Base-by-base conservation (phyloP, 208 protist genomes). In the Trypanosoma caninum region DNA sequence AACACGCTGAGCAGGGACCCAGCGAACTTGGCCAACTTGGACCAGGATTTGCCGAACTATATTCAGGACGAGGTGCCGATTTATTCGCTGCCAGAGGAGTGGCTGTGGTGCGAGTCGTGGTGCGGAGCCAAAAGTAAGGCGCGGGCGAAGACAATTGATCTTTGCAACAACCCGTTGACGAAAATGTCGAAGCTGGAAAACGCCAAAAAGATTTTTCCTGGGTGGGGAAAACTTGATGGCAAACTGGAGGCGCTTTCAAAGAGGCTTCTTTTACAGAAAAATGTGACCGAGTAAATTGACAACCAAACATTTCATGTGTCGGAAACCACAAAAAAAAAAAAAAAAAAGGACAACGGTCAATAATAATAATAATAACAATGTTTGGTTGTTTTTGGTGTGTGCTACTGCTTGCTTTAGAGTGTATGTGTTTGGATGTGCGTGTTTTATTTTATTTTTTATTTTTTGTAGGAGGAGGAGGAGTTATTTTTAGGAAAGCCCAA, bases 71-170 rank as follows among this genome's bases (percentile, higher is more conserved):
- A 66, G 3, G 72, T 99, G 13, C 90, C 91, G 4, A 99, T 99
- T 34, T 90, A 78, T 74, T 97, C 91, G n/a, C 79, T 99, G 6
- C 97, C 97, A 14, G 94, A 98, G 74, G 91, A 99, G 65, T 99
- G 97, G 97, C 85, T 99, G n/a, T 99, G 96, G 97, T 99, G 98
- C 68, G 97, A 99, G 69, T 98, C 97, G 37, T 99, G 98, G 98
- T 99, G 98, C 74, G 81, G 76, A 44, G 72, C 95, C 0, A 72
- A 87, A 44, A 93, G 84, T 72, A 98, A 98, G 68, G 54, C 66
- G 0, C 76, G 65, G n/a, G 96, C 97, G 11, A 99, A 98, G 78
- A 98, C 96, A 11, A 99, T 99, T 59, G 97, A 99, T 73, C 68
- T 99, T 33, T 98, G 97, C 79, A 98, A 99, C 76, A 99, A 98